Percentiles rank a stretch among this genome's conserved stretches.
Conservation (phyloP, 2,329 filamentous ascomycete genomes). For the Juglanconis juglandina region DNA sequence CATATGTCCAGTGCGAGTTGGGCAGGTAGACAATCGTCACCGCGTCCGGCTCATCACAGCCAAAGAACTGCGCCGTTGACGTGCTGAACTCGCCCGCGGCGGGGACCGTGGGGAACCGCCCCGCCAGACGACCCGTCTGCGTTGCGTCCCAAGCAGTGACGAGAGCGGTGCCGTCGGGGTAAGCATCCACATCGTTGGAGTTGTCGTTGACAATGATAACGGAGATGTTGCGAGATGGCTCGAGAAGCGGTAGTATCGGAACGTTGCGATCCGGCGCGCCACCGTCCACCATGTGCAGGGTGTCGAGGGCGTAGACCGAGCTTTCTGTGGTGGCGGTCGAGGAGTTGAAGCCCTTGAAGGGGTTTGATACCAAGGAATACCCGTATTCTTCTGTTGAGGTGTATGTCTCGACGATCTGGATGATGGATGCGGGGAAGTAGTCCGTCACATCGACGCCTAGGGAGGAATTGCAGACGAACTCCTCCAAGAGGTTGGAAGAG, state of each 20-base stretch:
- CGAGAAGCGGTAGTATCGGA: conserved; percentile 46
- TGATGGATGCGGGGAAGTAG: conserved; percentile 16
- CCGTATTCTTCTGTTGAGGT: conserved; percentile 15
- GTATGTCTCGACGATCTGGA: conserved; percentile 27
- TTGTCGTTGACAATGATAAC: conserved; percentile 44
- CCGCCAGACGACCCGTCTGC: conserved; percentile 21
- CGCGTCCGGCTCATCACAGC: conserved; percentile 32
- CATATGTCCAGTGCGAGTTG: conserved; percentile 36
- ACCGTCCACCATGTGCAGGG: conserved; percentile 42
- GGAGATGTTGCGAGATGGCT: conserved; percentile 34
- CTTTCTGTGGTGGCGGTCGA: conserved; percentile 27
- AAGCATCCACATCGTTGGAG: conserved; percentile 36
- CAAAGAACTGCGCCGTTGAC: conserved; percentile 37
- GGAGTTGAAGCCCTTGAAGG: conserved; percentile 36
- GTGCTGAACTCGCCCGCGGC: conserved; percentile 31
- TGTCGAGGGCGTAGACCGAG: conserved; percentile 23
- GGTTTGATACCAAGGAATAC: conserved; percentile 34
- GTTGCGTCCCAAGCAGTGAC: conserved; percentile 23
- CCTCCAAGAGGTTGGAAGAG: conserved; percentile 38
- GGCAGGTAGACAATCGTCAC: conserved; percentile 39
- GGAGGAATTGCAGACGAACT: conserved; percentile 12
- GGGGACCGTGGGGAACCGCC: conserved; percentile 44
- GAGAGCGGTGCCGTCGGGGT: conserved; percentile 42
- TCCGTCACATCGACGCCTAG: conserved; percentile 8
- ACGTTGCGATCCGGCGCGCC: conserved; percentile 42